A percentile compares a stretch with the other conserved stretches of the same genome.
These are phyloP conservation scores for Celoporthe dispersa DNA, from an alignment of 2,329 filamentous ascomycete species.

Conservation along the genomic window DNA sequence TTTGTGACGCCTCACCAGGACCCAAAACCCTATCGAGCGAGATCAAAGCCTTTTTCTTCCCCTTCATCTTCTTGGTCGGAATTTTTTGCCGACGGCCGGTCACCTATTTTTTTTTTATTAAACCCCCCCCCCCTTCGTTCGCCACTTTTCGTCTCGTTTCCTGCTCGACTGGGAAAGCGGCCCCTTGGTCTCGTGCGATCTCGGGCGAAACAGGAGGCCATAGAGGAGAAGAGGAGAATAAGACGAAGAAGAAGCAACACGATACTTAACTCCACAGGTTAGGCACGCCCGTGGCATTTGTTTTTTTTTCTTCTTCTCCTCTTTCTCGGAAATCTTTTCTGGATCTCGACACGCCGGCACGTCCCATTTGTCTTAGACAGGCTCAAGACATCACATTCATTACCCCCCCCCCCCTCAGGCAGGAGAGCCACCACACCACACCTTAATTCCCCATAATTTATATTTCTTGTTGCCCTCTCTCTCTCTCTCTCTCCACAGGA, in stretches of 20 bases:
- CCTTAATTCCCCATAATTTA: background rate
- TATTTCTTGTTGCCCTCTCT: background rate
- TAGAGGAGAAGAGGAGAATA: background rate
- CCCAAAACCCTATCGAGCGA: slow-evolving; percentile 1
- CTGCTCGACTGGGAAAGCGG: background rate
- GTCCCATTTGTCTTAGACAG: slow-evolving; percentile 21
- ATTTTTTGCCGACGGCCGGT: background rate
- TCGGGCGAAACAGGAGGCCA: background rate
- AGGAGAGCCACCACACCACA: background rate
- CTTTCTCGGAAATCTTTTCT: background rate
- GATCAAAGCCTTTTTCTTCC: background rate
- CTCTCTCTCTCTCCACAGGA: background rate
- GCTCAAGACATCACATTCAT: slow-evolving; percentile 10
- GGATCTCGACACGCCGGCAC: slow-evolving; percentile 10
- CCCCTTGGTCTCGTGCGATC: background rate
- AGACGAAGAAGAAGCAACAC: too few species aligned
- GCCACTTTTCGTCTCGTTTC: slow-evolving; percentile 6
- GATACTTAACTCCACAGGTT: background rate
- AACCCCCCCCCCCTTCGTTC: too few species aligned
- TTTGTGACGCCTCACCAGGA: slow-evolving; percentile 13
- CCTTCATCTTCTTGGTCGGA: background rate
- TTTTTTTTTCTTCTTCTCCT: too few species aligned
- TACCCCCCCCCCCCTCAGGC: background rate
- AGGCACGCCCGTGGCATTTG: slow-evolving; percentile 3
- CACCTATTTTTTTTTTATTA: too few species aligned